These are phyloP conservation scores for Mycena filopes DNA, from an alignment of 768 basidiomycete species.

Conservation along the genomic window DNA sequence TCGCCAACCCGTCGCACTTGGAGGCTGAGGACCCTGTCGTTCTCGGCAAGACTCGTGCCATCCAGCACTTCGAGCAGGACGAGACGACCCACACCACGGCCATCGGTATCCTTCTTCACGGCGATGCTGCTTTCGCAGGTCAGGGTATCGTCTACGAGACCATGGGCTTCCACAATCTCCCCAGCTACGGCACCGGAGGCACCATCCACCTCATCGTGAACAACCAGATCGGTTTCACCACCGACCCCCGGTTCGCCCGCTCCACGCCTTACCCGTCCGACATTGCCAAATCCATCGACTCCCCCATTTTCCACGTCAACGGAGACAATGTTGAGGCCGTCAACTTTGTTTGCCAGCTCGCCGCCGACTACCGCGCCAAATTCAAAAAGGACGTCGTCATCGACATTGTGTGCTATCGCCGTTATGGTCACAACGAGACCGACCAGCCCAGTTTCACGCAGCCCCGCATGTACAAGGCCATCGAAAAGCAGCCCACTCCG, in stretches of 20 bases:
- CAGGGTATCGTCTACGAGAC: constrained; percentile 99
- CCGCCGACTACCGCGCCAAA: constrained; percentile 97
- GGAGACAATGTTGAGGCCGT: constrained; percentile 99
- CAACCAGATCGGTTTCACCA: constrained; percentile 99
- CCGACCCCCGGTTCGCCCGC: constrained; percentile 96
- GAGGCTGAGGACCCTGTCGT: constrained; percentile 98
- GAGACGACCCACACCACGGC: constrained; percentile 83
- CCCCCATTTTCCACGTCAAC: constrained; percentile 99
- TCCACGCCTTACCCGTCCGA: constrained; percentile 99
- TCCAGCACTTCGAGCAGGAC: constrained; percentile 94
- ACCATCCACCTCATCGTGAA: constrained; percentile 99
- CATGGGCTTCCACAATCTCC: constrained; percentile 97
- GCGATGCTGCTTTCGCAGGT: constrained; percentile 98
- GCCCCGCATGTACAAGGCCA: constrained; percentile 98
- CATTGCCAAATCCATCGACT: constrained; percentile 97
- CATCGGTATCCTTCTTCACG: constrained; percentile 96
- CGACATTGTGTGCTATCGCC: constrained; percentile 98
- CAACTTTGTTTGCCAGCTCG: constrained; percentile 97
- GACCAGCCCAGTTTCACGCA: constrained; percentile 99
- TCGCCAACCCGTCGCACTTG: constrained; percentile 98
- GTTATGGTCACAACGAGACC: constrained; percentile 99
- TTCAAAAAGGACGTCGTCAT: constrained; percentile 99
- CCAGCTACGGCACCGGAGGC: constrained; percentile 96
- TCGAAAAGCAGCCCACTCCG: constrained; percentile 92
- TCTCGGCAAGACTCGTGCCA: constrained; percentile 97